These are phyloP conservation scores for Exophiala mesophila DNA, from an alignment of 2,329 filamentous ascomycete genomes.

Conservation along the genomic window DNA sequence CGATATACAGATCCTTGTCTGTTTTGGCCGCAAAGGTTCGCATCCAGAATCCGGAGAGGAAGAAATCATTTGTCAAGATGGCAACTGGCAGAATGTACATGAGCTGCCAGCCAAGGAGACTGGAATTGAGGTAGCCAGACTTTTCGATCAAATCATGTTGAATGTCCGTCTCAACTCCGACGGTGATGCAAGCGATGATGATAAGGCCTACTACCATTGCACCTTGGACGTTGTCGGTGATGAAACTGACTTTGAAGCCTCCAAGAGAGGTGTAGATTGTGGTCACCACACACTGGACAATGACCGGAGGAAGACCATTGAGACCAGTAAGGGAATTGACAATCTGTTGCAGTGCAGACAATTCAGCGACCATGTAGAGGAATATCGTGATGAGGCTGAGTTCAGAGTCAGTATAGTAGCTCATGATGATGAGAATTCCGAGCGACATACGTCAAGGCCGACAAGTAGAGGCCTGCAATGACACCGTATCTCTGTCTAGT, in stretches of 20 bases:
- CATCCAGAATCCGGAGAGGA: constrained; percentile 79
- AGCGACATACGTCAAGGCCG: constrained; percentile 61
- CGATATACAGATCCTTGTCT: constrained; percentile 72
- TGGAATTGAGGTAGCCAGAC: constrained; percentile 65
- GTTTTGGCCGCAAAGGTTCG: constrained; percentile 74
- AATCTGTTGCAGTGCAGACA: constrained; percentile 76
- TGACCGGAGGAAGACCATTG: constrained; percentile 67
- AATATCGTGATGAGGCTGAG: constrained; percentile 67
- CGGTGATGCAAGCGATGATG: constrained; percentile 69
- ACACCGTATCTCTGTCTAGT: constrained; percentile 71
- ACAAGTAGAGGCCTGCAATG: constrained; percentile 66
- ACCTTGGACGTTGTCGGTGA: constrained; percentile 78
- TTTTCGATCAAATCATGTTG: constrained; percentile 62
- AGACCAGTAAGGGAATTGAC: constrained; percentile 69
- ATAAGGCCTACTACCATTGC: constrained; percentile 71
- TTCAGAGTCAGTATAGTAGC: neutral
- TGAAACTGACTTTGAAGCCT: constrained; percentile 77
- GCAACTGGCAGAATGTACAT: constrained; percentile 79
- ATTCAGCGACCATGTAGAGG: constrained; percentile 79
- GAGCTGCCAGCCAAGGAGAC: constrained; percentile 75
- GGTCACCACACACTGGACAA: constrained; percentile 71
- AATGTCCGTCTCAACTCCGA: constrained; percentile 70
- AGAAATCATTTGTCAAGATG: constrained; percentile 80
- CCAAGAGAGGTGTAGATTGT: constrained; percentile 80
- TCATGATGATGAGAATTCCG: too few species aligned